These are phyloP conservation scores for Solanum ahanhuiri DNA, from an alignment of 257 asterid species.

Conservation along the genomic window DNA sequence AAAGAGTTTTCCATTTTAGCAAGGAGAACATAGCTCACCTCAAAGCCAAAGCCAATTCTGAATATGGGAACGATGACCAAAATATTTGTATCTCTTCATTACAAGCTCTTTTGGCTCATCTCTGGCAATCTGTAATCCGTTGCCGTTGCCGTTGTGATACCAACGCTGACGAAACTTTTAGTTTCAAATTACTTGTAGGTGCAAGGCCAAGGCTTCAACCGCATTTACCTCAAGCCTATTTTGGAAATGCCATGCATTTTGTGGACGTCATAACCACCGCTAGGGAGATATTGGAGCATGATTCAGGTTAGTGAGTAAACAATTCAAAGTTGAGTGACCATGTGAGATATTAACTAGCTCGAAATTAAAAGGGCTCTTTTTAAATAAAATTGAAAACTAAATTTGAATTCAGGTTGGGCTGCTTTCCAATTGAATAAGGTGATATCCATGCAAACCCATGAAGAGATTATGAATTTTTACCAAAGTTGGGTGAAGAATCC, in stretches of 20 bases:
- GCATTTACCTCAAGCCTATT: constrained; percentile 22
- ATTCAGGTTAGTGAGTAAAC: background rate
- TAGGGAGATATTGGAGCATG: background rate
- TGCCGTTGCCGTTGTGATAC: background rate
- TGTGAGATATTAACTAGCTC: no score
- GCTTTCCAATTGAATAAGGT: no score
- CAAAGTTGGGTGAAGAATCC: no score
- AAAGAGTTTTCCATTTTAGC: constrained; percentile 29
- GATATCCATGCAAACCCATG: no score
- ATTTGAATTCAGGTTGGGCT: no score
- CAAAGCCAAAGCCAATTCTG: background rate
- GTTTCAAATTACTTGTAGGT: background rate
- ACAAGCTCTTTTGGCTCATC: constrained; percentile 30
- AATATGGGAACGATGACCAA: background rate
- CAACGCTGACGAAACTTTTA: background rate
- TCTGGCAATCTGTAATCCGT: constrained; percentile 19
- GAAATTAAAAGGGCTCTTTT: background rate
- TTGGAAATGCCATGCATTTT: constrained; percentile 16
- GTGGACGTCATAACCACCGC: background rate
- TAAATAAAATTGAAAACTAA: no score
- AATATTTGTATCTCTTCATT: constrained; percentile 22
- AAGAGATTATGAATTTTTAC: no score
- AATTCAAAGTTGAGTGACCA: no score
- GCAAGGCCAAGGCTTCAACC: constrained; percentile 24
- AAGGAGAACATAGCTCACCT: no score